These are phyloP conservation scores for Panaeolus papilionaceus DNA, from an alignment of 768 basidiomycete species.

Conservation along the genomic window DNA sequence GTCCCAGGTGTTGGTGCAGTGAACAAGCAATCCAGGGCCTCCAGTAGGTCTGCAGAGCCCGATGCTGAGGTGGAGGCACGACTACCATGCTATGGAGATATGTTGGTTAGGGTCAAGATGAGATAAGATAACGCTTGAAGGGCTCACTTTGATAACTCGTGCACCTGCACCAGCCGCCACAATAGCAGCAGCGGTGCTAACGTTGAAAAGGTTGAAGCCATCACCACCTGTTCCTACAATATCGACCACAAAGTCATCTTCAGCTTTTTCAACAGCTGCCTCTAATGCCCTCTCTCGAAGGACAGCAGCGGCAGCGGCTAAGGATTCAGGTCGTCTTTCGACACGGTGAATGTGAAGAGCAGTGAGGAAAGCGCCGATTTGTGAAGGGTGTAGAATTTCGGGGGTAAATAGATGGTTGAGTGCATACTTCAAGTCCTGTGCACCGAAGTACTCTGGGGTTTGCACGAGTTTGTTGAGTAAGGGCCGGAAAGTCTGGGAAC, in stretches of 20 bases:
- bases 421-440: slow-evolving; percentile 73
- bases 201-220: slow-evolving; percentile 95
- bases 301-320: slow-evolving; percentile 80
- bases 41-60: slow-evolving; percentile 91
- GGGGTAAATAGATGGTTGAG: slow-evolving; percentile 80
- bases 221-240: slow-evolving; percentile 97
- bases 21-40: slow-evolving; percentile 83
- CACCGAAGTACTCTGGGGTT: slow-evolving; percentile 82
- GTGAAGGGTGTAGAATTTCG: slow-evolving; percentile 65
- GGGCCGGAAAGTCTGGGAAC: slow-evolving; percentile 67
- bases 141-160: slow-evolving; percentile 85
- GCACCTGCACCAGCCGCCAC: slow-evolving; percentile 96
- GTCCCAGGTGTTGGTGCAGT: slow-evolving; percentile 61
- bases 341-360: slow-evolving; percentile 82
- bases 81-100: slow-evolving; percentile 75
- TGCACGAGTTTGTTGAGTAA: slow-evolving; percentile 80
- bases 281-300: slow-evolving; percentile 72
- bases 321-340: slow-evolving; percentile 76
- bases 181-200: slow-evolving; percentile 92
- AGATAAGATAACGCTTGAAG: neutral
- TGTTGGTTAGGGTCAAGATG: neutral
- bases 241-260: slow-evolving; percentile 73
- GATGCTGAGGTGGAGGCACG: slow-evolving; percentile 93
- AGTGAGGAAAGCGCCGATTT: slow-evolving; percentile 90
- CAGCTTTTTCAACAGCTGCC: slow-evolving; percentile 60